Evolutionary conservation across 2,329 filamentous ascomycete species (phyloP).

Genomic region (Knufia petricola): DNA sequence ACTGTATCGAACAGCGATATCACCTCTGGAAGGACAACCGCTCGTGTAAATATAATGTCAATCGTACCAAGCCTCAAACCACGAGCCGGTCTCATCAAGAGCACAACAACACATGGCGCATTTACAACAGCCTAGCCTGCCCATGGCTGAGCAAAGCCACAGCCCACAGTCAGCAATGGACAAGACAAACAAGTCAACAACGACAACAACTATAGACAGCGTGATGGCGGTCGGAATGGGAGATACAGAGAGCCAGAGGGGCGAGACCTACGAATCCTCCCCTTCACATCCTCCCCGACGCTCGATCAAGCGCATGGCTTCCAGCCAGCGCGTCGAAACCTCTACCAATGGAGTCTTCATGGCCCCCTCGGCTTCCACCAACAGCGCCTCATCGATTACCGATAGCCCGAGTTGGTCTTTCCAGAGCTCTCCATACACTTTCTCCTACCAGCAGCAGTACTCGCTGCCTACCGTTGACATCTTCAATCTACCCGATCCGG

Average conservation of each 20-base stretch:
- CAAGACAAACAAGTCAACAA: background rate
- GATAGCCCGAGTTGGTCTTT: constrained; percentile 21
- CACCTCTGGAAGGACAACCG: background rate
- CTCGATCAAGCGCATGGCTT: constrained; percentile 12
- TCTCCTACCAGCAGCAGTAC: constrained; percentile 23
- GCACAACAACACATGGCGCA: no score
- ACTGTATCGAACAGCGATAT: background rate
- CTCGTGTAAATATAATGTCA: background rate
- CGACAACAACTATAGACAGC: background rate
- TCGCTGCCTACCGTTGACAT: constrained; percentile 38
- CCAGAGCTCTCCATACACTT: constrained; percentile 21
- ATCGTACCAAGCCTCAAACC: background rate
- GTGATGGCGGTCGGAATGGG: background rate
- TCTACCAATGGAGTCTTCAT: constrained; percentile 10
- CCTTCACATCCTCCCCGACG: background rate
- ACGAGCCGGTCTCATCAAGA: constrained; percentile 7
- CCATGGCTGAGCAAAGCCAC: background rate
- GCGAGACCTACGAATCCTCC: background rate
- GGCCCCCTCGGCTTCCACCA: background rate
- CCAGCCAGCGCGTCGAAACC: constrained; percentile 17
- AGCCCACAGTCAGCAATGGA: background rate
- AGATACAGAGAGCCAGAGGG: background rate
- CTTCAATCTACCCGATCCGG: constrained; percentile 65
- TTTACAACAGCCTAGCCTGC: background rate
- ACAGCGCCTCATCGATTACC: constrained; percentile 14